A percentile compares a stretch with the other conserved stretches of the same genome.
These are phyloP conservation scores for Microcyclospora tardicrescens DNA, from an alignment of 2,329 filamentous ascomycete genomes.

Conservation along the genomic window DNA sequence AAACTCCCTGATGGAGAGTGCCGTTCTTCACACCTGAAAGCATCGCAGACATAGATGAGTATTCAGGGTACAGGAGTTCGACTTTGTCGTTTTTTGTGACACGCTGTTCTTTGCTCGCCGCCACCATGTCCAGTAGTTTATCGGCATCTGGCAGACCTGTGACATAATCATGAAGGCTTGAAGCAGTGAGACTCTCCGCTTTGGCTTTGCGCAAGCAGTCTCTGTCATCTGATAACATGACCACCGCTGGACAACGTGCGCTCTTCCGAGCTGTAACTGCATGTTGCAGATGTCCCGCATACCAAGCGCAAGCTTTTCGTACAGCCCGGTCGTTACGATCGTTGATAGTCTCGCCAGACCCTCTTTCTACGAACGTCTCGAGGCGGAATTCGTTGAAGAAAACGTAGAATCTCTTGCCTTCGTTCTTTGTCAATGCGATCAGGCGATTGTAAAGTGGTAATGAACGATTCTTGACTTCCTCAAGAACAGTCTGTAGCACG, in stretches of 20 bases:
- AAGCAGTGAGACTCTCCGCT: constrained; percentile 56
- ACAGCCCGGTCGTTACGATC: constrained; percentile 93
- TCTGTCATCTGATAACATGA: constrained; percentile 89
- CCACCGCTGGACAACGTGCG: constrained; percentile 55
- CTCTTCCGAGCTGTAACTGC: constrained; percentile 43
- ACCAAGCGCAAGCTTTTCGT: constrained; percentile 77
- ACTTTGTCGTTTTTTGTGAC: constrained; percentile 51
- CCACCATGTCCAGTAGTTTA: constrained; percentile 84
- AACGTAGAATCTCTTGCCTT: constrained; percentile 94
- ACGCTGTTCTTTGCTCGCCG: constrained; percentile 57
- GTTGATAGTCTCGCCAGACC: constrained; percentile 75
- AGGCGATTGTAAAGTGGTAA: constrained; percentile 90
- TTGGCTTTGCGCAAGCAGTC: constrained; percentile 76
- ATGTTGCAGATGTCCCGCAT: constrained; percentile 62
- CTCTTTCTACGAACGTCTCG: constrained; percentile 73
- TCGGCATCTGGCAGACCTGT: constrained; percentile 70
- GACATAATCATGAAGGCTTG: constrained; percentile 63
- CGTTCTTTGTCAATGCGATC: constrained; percentile 79
- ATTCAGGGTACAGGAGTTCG: constrained; percentile 75
- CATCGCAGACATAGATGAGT: constrained; percentile 79
- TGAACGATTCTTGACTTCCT: constrained; percentile 89
- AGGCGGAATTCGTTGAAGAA: constrained; percentile 98
- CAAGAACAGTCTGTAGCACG: constrained; percentile 86
- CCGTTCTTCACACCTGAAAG: constrained; percentile 86
- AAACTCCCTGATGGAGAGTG: constrained; percentile 82